Percentiles rank a stretch among this genome's conserved stretches.
phyloP scores from a whole-genome alignment of 768 basidiomycete genomes.

The Lactarius quietus region DNA sequence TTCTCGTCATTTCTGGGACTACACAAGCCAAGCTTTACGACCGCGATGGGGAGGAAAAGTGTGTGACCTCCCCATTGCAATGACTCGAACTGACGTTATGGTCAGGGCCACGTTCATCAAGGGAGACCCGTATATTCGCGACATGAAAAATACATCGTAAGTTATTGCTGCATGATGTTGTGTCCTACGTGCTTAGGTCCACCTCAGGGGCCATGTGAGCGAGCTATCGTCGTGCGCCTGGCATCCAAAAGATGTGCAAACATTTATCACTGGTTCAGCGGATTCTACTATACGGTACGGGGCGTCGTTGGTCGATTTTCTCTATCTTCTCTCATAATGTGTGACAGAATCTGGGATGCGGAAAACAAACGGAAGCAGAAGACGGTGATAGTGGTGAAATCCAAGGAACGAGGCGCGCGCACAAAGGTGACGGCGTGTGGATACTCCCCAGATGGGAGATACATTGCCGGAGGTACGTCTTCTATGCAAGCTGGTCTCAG shows the following conservation, averaged over 20 bases:
- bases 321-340: conserved; percentile 7
- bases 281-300: conserved; percentile 90
- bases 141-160: conserved; percentile 98
- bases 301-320: conserved; percentile 3
- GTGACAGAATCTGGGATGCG: conserved; percentile 84
- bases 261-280: conserved; percentile 90
- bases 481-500: not conserved
- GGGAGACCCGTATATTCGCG: conserved; percentile 96
- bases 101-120: conserved; percentile 76
- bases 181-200: conserved; percentile 4
- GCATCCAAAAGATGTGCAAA: conserved; percentile 83
- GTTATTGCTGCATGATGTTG: conserved; percentile 31
- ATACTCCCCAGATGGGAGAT: conserved; percentile 85
- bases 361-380: conserved; percentile 93
- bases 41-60: conserved; percentile 92
- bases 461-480: conserved; percentile 80
- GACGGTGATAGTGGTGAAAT: conserved; percentile 93
- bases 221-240: conserved; percentile 88
- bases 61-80: conserved; percentile 36
- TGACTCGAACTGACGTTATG: conserved; percentile 48
- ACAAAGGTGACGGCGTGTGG: conserved; percentile 87
- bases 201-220: conserved; percentile 82
- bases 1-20: conserved; percentile 87
- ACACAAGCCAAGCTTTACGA: conserved; percentile 85
- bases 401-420: conserved; percentile 89